Evolutionary conservation across 371 early-diverging fungal species (phyloP), one percentile per base, ranked within the genome.

Genomic region (Mortierella sp.): DNA sequence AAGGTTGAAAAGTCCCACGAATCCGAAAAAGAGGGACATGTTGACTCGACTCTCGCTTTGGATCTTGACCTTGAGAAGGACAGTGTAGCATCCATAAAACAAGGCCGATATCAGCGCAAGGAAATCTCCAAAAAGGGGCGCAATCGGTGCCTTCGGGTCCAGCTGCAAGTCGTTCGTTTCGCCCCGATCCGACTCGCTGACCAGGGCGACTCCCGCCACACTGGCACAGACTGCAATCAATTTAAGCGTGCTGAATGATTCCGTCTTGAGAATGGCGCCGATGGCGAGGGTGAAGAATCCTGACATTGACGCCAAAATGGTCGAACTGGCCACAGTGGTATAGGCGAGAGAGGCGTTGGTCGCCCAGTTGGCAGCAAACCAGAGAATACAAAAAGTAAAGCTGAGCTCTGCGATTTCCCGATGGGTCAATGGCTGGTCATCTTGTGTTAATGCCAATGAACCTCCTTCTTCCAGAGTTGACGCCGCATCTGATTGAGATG

Each of bases 11-110:
- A 94, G 79, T 1, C 97, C 97, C 4, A 97, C 96, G 68, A 93
- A 93, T 24, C 97, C 97, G 87, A 97, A 94, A 78, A 97, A 97
- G 60, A 95, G 82, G 10, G 95, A 92, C 91, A 94, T 93, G 80
- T 95, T 89, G 55, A 97, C 89, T 38, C 94, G 90, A 21, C 90
- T 91, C 84, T 96, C 96, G 77, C 94, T 92, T 51, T 91, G 91
- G 75, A 96, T 93, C 71, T 89, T 91, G 49, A 91, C 81, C 63
- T 96, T 96, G 27, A 96, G 87, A 48, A 96, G 81, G 16, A 93
- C 93, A 0, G 94, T 94, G 88, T 97, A 96, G 78, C 94, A 93
- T 10, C 95, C 96, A 85, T 97, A 97, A 71, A 96, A 93, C 12
- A 95, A 71, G 4, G 96, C 96, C 43, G 96, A 94, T 44, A 92